phyloP scores from a whole-genome alignment of 495 filamentous ascomycete species.

The Parmelia sp. region DNA sequence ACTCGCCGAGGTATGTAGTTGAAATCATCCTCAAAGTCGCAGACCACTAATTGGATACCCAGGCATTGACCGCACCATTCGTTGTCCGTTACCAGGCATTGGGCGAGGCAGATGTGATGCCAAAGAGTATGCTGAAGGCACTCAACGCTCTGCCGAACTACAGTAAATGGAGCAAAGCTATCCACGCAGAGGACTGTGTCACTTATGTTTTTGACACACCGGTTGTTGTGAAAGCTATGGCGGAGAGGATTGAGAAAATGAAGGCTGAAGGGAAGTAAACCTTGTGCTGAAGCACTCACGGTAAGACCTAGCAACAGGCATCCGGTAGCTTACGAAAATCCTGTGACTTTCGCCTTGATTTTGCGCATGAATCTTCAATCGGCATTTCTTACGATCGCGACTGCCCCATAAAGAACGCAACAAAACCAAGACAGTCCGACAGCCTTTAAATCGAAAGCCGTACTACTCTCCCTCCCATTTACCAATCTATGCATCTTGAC shows the following conservation, averaged over 20 bases:
- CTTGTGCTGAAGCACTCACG: not conserved
- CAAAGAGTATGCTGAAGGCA: slow-evolving; percentile 15
- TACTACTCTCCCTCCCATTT: too few species aligned
- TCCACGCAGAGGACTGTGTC: slow-evolving; percentile 12
- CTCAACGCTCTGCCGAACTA: slow-evolving; percentile 20
- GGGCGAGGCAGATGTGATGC: slow-evolving; percentile 14
- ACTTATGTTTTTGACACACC: slow-evolving; percentile 17
- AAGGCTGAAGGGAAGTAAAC: slow-evolving; percentile 12
- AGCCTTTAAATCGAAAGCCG: too few species aligned
- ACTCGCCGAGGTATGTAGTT: slow-evolving; percentile 60
- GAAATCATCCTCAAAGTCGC: not conserved
- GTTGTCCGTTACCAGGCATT: slow-evolving; percentile 14
- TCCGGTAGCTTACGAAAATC: not conserved
- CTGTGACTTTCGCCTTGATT: too few species aligned
- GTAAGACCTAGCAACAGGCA: not conserved
- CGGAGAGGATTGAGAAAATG: slow-evolving; percentile 12
- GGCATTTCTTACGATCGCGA: too few species aligned
- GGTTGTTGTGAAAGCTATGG: not conserved
- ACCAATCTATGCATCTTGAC: too few species aligned
- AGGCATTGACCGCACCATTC: slow-evolving; percentile 24
- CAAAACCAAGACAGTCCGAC: too few species aligned
- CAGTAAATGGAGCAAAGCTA: slow-evolving; percentile 21
- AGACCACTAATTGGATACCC: not conserved
- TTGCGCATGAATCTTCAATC: too few species aligned
- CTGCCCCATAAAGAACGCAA: too few species aligned